These are phyloP conservation scores for Helotiales sp. DNA, from an alignment of 2,329 filamentous ascomycete genomes.

Conservation along the genomic window DNA sequence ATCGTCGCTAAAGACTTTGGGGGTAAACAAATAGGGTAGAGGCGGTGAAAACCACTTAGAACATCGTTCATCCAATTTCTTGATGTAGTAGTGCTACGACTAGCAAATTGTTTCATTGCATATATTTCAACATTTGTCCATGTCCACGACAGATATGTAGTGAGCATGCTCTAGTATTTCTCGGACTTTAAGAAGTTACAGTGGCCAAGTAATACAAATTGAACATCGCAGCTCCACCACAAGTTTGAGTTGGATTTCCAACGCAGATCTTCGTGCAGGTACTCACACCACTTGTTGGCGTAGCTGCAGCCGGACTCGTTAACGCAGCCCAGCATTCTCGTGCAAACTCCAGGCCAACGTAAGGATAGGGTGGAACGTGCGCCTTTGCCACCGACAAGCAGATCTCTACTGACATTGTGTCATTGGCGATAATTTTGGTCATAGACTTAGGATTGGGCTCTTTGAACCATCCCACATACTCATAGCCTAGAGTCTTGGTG, in stretches of 20 bases:
- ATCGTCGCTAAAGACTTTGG: too few relatives aligned
- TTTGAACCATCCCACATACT: background rate
- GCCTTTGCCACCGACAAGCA: background rate
- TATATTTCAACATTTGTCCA: too few relatives aligned
- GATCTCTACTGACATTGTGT: background rate
- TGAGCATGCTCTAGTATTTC: background rate
- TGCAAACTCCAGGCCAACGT: background rate
- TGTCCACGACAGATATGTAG: too few relatives aligned
- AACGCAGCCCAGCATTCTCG: constrained; percentile 1
- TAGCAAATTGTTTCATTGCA: too few relatives aligned
- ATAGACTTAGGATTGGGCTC: background rate
- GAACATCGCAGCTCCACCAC: background rate
- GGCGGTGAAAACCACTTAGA: too few relatives aligned
- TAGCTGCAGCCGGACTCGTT: background rate
- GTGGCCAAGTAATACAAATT: constrained; percentile 2
- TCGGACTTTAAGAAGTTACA: background rate
- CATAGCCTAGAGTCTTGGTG: background rate
- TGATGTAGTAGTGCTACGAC: too few relatives aligned
- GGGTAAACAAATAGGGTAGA: too few relatives aligned
- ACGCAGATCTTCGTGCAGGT: background rate
- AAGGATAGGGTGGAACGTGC: background rate
- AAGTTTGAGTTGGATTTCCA: background rate
- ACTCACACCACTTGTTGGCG: background rate
- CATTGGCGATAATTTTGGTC: background rate
- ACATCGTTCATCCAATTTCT: too few relatives aligned